These are phyloP conservation scores for Penicillium argentinense DNA, from an alignment of 495 filamentous ascomycete genomes.

Conservation along the genomic window DNA sequence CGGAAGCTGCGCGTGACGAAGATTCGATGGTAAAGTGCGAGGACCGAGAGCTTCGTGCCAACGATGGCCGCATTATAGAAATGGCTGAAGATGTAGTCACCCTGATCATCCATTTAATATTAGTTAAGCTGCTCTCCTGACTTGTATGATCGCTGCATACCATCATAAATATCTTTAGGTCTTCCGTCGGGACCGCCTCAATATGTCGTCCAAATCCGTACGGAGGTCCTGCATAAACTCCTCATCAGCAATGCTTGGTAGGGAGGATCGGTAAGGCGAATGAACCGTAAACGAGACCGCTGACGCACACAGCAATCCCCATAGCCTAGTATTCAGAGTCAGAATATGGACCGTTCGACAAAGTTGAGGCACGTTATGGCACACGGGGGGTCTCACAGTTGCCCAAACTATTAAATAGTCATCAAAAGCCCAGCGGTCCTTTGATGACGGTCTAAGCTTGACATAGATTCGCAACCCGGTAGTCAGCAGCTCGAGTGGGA, in stretches of 20 bases:
- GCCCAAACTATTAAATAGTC: conserved; percentile 13
- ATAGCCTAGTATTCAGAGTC: conserved; percentile 2
- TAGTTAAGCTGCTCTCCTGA: background rate
- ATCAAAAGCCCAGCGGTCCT: conserved; percentile 13
- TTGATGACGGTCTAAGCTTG: conserved; percentile 9
- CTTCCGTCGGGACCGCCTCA: conserved; percentile 6
- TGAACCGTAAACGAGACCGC: conserved; percentile 16
- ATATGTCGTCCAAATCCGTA: conserved; percentile 21
- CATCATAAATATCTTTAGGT: conserved; percentile 14
- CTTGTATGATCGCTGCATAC: conserved; percentile 4
- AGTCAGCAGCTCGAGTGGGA: conserved; percentile 17
- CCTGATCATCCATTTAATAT: too few species aligned
- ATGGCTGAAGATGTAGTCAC: conserved; percentile 19
- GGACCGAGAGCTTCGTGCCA: conserved; percentile 36
- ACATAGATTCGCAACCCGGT: conserved; percentile 19
- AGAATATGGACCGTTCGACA: too few species aligned
- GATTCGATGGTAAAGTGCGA: conserved; percentile 40
- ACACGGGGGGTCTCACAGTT: conserved; percentile 3
- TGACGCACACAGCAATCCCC: conserved; percentile 8
- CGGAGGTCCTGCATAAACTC: conserved; percentile 21
- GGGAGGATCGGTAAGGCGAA: background rate
- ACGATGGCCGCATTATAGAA: conserved; percentile 32
- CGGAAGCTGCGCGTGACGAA: conserved; percentile 28
- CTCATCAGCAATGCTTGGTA: too few species aligned
- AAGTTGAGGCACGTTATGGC: background rate